A percentile compares a stretch with the other conserved stretches of the same genome.
phyloP scores from a whole-genome alignment of 306 rosid species.

The Castanospermum australe region DNA sequence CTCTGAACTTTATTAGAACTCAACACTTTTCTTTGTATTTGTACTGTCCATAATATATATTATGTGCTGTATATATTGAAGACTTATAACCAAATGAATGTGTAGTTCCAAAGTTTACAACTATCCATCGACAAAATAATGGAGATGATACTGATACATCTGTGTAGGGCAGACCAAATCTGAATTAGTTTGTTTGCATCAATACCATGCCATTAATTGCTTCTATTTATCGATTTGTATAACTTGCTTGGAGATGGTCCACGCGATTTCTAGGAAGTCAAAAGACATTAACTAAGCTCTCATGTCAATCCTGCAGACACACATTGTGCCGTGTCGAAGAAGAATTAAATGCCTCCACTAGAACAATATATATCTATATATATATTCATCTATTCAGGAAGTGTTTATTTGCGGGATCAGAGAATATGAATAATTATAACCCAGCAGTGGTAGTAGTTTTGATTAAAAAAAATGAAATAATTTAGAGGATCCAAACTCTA shows the following conservation, averaged over 20 bases:
- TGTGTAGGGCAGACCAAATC: not conserved
- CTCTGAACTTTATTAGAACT: too few species aligned
- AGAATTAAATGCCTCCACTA: too few species aligned
- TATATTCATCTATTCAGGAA: not conserved
- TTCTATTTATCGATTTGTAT: not conserved
- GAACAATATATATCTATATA: not conserved
- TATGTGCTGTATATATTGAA: too few species aligned
- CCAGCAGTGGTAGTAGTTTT: not conserved
- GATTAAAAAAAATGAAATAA: not conserved
- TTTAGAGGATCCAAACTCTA: too few species aligned
- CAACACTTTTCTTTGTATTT: too few species aligned
- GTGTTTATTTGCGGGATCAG: not conserved
- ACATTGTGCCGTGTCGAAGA: conserved; percentile 15
- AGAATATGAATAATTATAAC: not conserved
- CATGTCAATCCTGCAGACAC: conserved; percentile 3
- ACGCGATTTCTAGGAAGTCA: not conserved
- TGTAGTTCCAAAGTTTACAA: too few species aligned
- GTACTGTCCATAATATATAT: too few species aligned
- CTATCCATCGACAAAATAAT: too few species aligned
- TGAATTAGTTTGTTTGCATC: not conserved
- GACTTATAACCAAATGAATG: too few species aligned
- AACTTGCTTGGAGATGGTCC: not conserved
- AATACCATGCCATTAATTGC: not conserved
- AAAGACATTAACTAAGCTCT: not conserved
- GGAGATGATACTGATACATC: not conserved